Base-by-base conservation (phyloP, 768 basidiomycete species). In the Asterophora parasitica region DNA sequence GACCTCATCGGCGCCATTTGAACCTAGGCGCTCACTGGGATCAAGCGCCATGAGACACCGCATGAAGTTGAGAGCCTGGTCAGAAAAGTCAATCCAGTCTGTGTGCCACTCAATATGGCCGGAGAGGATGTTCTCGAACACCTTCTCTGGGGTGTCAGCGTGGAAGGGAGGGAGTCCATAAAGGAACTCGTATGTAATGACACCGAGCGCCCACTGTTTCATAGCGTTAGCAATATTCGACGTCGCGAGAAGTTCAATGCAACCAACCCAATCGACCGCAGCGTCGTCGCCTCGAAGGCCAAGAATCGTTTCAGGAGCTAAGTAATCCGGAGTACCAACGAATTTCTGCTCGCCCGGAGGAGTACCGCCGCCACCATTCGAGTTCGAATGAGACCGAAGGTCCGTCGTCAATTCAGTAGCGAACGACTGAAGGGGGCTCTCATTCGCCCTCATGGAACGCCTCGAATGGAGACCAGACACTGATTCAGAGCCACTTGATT, bases 141-240 rank as follows among this genome's bases (percentile, higher is more conserved):
- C 94, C 67, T 88, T 90, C 65, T 96, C 93, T 0, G 96, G 95
- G 7, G 90, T 89, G 51, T 97, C 93, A 40, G 91, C 95, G 60
- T 98, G 92, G 77, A 99, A 99, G 2, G 96, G 96, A 20, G 96
- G 96, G 28, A 93, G 81, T 3, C 96, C 94, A 55, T 93, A 98
- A 30, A 98, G 68, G 67, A 99, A 97, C 71, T 99, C 96, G 64
- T 99, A 98, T 26, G 92, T 90, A 63, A 99, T 94, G 35, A 97
- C 92, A 50, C 96, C 96, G 23, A 99, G 77, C 9, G 96, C 95
- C 96, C 96, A 99, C 96, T 96, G 23, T 53, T 51, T 10, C 34
- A 54, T 53, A 48, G 16, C 55, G 48, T 42, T 43, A 52, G 44
- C 47, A 52, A 42, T 20, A 26, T 33, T 34, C 16, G 31, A 36